phyloP scores from a whole-genome alignment of 2,329 filamentous ascomycete species.

The Penicillium sp. region DNA sequence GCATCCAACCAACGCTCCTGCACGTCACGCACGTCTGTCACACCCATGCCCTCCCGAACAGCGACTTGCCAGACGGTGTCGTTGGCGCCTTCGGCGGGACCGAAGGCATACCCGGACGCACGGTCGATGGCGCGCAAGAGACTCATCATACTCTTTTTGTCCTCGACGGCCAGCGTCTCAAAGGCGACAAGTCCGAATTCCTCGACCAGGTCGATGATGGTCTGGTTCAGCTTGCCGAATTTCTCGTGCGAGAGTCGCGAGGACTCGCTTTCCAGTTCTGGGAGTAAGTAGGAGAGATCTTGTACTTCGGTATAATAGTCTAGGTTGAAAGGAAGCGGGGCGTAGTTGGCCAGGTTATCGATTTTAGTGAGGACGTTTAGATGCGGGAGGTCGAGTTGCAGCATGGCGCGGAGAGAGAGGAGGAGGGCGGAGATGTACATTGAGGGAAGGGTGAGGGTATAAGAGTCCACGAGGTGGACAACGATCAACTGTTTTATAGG shows the following conservation, averaged over 20 bases:
- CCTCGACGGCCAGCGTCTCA: constrained; percentile 88
- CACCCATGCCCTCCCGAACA: constrained; percentile 62
- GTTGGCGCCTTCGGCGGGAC: constrained; percentile 79
- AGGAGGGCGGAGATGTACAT: constrained; percentile 91
- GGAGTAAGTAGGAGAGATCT: constrained; percentile 74
- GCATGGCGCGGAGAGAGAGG: constrained; percentile 87
- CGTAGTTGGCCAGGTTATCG: constrained; percentile 80
- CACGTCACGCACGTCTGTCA: constrained; percentile 76
- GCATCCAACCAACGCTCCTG: constrained; percentile 93
- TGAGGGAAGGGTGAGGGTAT: constrained; percentile 84
- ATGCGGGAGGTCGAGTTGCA: constrained; percentile 94
- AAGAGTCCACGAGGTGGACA: constrained; percentile 86
- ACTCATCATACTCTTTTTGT: constrained; percentile 94
- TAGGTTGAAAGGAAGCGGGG: constrained; percentile 83
- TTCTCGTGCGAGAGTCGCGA: constrained; percentile 62
- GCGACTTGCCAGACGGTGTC: constrained; percentile 96
- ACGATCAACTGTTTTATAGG: constrained; percentile 63
- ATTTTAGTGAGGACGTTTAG: constrained; percentile 96
- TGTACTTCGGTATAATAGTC: constrained; percentile 98
- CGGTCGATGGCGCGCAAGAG: constrained; percentile 81
- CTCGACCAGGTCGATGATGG: constrained; percentile 76
- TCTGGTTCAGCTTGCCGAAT: constrained; percentile 74
- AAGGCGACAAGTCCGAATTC: constrained; percentile 84
- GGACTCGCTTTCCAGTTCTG: constrained; percentile 69
- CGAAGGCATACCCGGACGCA: constrained; percentile 87